phyloP scores from a whole-genome alignment of 805 yeast species.

The Cyberlindnera japonica region DNA sequence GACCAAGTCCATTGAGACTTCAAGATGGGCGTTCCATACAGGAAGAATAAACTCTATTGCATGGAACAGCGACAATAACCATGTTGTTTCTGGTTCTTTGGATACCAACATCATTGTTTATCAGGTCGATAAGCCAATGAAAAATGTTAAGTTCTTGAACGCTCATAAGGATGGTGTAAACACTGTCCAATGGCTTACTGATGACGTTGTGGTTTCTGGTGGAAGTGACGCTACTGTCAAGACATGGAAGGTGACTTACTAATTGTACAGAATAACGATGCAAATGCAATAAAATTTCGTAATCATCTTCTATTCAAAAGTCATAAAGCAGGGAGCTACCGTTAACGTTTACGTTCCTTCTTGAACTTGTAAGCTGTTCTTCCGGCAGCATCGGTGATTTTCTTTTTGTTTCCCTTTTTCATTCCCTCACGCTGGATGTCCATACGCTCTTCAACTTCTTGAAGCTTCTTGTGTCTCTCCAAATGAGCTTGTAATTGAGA shows the following conservation, averaged over 20 bases:
- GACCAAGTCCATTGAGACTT: slow-evolving; percentile 59
- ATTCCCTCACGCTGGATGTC: slow-evolving; percentile 79
- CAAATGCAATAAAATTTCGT: neutral
- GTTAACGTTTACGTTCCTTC: slow-evolving; percentile 57
- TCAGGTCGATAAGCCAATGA: slow-evolving; percentile 73
- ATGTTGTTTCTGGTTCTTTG: slow-evolving; percentile 72
- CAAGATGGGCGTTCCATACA: slow-evolving; percentile 95
- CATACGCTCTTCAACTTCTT: slow-evolving; percentile 66
- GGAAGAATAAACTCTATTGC: slow-evolving; percentile 71
- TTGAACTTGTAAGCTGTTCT: slow-evolving; percentile 79
- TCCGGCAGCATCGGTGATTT: slow-evolving; percentile 64
- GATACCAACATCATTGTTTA: slow-evolving; percentile 82
- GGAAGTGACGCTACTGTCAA: slow-evolving; percentile 84
- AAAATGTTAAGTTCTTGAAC: slow-evolving; percentile 66
- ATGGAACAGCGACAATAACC: slow-evolving; percentile 76
- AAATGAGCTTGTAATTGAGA: slow-evolving; percentile 59
- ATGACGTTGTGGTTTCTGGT: slow-evolving; percentile 52
- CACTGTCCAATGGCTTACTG: slow-evolving; percentile 62
- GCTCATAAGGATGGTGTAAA: slow-evolving; percentile 90
- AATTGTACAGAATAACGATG: neutral
- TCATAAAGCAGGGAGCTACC: neutral
- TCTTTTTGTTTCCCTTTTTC: slow-evolving; percentile 87
- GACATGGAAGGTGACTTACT: slow-evolving; percentile 49
- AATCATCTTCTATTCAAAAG: too few species aligned
- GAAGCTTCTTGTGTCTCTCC: slow-evolving; percentile 66